Base-by-base conservation (phyloP, 140 eudicot species). In the Flaveria floridana region DNA sequence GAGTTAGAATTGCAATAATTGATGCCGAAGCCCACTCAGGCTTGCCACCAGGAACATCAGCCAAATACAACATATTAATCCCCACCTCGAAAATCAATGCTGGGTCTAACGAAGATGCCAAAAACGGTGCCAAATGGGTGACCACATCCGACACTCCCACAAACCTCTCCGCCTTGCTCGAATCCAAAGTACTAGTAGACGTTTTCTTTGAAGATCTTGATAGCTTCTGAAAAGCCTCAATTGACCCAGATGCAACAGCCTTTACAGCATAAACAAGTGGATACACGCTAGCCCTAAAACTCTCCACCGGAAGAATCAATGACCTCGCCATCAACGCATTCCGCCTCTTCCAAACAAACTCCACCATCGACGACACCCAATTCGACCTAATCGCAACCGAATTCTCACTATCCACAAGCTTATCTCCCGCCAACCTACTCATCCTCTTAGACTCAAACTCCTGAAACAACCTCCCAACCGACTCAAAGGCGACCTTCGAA, bases 41-140 rank as follows among this genome's bases (percentile, higher is more conserved):
- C 81, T 90, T 94, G 62, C 99, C 99, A 57, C 99, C 99, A 74
- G 99, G 97, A 74, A 94, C 99, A 82, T 94, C 99, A 72, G 99
- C 99, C 91, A 94, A 73, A 83, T 88, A 94, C 81, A 94, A 76
- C 99, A 94, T 94, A 63, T 94, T 94, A 78, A 90, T 84, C 80
- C 88, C 99, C 79, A 94, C 99, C 88, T 94, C 99, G 52, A 86
- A 94, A 51, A 94, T 88, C 86, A 90, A 78, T 3, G 99, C 93
- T 1, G 99, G 99, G 68, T 94, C 99, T 78, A 94, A 80, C 7
- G 97, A 86, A 16, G 96, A 91, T 3, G 89, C 83, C 86, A 94
- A 66, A 74, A 85, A 94, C 1, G 99, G 99, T 0, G 96, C 95
- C 86, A 94, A 77, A 90, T 94, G 99, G 1, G 96, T 85, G 26